Base-by-base conservation (phyloP, 2,329 filamentous ascomycete species). In the Pezicula neosporulosa region DNA sequence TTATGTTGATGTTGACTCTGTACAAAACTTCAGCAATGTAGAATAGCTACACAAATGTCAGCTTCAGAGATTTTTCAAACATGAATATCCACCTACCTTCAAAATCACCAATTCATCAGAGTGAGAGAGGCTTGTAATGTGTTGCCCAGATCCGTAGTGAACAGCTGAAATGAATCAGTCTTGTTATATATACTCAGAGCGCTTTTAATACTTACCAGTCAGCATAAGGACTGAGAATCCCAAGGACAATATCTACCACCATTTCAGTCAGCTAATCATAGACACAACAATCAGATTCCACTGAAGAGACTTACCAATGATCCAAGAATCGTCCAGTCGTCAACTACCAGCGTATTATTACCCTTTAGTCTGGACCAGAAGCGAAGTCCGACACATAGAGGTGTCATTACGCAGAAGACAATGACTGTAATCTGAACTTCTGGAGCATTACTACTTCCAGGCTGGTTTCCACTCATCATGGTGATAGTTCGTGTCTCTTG, bases 21-120 rank as follows among this genome's bases (percentile, higher is more conserved):
- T 81, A 81, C 52, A 77, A 74, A 47, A 77, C 72, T 56, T 81
- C 77, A 3, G 75, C 71, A 24, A 77, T 61, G 54, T 74, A 80
- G 60, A 79, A 81, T 18, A 73, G 61, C 77, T 80, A 36, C 5
- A 3, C 5, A 3, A 16, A 10, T 37, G 42, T 45, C 41, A 45
- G 36, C 13, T 41, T 42, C 10, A 21, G 47, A 27, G 10, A 47
- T n/a, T 44, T 36, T 43, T 8, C 12, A 24, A 9, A 15, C 12
- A 54, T 53, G 6, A 19, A 21, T n/a, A 42, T 21, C 18, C 30
- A 13, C 21, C 16, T 44, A 58, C 57, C 51, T 71, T 69, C 27
- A 76, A 60, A 3, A 72, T 65, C 58, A 68, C 65, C 15, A 67
- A 48, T 49, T 62, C 71, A 21, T 75, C 66, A 1, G 64, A 52